A percentile compares a stretch with the other conserved stretches of the same genome.
phyloP scores from a whole-genome alignment of 345 rosid species.

The Rhodomyrtus tomentosa region DNA sequence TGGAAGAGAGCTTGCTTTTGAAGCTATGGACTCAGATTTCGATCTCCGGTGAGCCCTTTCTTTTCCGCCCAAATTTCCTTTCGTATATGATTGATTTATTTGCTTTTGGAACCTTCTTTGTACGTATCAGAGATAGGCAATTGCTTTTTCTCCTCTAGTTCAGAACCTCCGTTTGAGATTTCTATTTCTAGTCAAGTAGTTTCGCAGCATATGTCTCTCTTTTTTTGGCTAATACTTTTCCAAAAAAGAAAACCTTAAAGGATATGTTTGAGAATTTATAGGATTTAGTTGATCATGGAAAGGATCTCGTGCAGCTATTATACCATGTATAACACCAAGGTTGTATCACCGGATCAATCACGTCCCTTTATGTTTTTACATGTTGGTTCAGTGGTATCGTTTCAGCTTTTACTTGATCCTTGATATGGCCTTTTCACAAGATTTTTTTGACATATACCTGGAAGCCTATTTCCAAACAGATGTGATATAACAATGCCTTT shows the following conservation, averaged over 20 bases:
- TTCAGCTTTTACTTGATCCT: not conserved
- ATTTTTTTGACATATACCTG: not conserved
- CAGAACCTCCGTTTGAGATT: not conserved
- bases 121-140: not conserved
- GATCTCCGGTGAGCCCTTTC: not conserved
- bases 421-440: not conserved
- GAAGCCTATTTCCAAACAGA: not conserved
- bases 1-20: not conserved
- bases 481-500: not conserved
- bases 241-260: not conserved
- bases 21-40: not conserved
- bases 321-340: not conserved
- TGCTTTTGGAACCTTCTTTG: not conserved
- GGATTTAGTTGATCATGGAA: not conserved
- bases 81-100: not conserved
- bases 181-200: not conserved
- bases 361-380: not conserved
- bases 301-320: not conserved
- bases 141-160: not conserved
- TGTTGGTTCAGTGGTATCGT: not conserved
- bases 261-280: not conserved
- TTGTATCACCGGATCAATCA: not conserved
- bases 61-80: not conserved
- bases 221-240: not conserved
- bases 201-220: not conserved